Base-by-base conservation (phyloP, 2,329 filamentous ascomycete genomes). In the Didymella sp. region DNA sequence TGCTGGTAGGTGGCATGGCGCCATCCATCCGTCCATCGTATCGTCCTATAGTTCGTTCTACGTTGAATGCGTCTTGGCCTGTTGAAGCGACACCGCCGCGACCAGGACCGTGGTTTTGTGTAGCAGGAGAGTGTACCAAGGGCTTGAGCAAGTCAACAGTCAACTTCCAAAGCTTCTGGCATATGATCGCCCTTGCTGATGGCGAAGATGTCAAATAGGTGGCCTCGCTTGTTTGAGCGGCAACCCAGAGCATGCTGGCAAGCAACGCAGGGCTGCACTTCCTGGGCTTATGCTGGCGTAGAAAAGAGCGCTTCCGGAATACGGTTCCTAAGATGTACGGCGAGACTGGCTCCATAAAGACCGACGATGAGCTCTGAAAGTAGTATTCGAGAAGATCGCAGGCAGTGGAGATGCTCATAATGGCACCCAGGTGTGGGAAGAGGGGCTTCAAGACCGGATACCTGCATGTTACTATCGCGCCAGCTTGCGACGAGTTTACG, bases 191-290 rank as follows among this genome's bases (percentile, higher is more conserved):
- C 59, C 93, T 84, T 17, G 92, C 89, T 15, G 92, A 92, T 1
- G 92, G 91, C 31, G 90, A 86, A 40, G 89, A 90, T 21, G 91
- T 94, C 64, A 96, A 76, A 73, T 92, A 92, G 12, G 90, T 85
- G 13, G 92, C 91, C 73, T 96, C 93, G 75, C 91, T 95, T 2
- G 92, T 96, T 74, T 96, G 92, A 2, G 92, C 92, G 17, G 91
- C 90, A 28, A 96, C 89, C 92, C 92, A 96, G n/a, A 97, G 85
- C 85, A 97, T 96, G 75, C 92, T 96, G 25, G 93, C 90, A 25
- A 97, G 82, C 25, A 97, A 81, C 2, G 92, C 92, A 24, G 92
- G 92, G 64, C 90, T 93, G 71, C 92, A 96, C 56, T 83, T 84
- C 59, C 93, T 84, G 17, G 93, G 92, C 69, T 89, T 92, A 54